These are phyloP conservation scores for Blastobotrys apis DNA, from an alignment of 1,139 yeast genomes.

Conservation along the genomic window DNA sequence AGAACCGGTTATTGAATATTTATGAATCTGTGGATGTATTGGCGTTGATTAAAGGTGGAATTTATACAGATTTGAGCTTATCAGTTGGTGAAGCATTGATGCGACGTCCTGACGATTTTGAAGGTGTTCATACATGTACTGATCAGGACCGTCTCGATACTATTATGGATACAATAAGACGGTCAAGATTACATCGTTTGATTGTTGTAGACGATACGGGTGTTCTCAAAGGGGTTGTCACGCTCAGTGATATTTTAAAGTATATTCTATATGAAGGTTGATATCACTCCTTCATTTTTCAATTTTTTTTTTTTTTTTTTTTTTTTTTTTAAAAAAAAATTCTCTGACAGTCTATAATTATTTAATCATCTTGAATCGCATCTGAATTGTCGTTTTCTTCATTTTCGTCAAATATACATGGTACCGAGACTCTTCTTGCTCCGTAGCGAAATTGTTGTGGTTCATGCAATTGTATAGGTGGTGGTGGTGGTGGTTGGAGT, in stretches of 20 bases:
- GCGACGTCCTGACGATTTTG: slow-evolving; percentile 94
- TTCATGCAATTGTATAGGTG: too few species aligned
- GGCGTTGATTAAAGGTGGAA: slow-evolving; percentile 90
- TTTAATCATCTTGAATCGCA: slow-evolving; percentile 2
- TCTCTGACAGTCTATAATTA: background rate
- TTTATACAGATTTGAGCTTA: slow-evolving; percentile 82
- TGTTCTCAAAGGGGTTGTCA: slow-evolving; percentile 72
- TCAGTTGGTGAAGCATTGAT: slow-evolving; percentile 95
- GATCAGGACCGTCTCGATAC: slow-evolving; percentile 81
- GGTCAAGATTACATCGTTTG: slow-evolving; percentile 85
- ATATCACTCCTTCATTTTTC: background rate
- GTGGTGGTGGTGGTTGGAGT: too few species aligned
- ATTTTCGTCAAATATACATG: slow-evolving; percentile 9
- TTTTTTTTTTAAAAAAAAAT: background rate
- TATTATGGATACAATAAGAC: slow-evolving; percentile 88
- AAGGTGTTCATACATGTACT: slow-evolving; percentile 97
- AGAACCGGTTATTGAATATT: slow-evolving; percentile 72
- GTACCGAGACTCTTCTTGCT: slow-evolving; percentile 3
- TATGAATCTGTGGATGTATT: slow-evolving; percentile 96
- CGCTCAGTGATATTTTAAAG: slow-evolving; percentile 84
- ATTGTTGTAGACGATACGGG: slow-evolving; percentile 87
- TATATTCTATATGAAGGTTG: slow-evolving; percentile 69
- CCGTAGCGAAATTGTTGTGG: slow-evolving; percentile 6
- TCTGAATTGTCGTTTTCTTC: background rate
- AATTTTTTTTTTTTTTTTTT: slow-evolving; percentile 4